These are phyloP conservation scores for Xylariales sp. DNA, from an alignment of 2,329 filamentous ascomycete species.

Conservation along the genomic window DNA sequence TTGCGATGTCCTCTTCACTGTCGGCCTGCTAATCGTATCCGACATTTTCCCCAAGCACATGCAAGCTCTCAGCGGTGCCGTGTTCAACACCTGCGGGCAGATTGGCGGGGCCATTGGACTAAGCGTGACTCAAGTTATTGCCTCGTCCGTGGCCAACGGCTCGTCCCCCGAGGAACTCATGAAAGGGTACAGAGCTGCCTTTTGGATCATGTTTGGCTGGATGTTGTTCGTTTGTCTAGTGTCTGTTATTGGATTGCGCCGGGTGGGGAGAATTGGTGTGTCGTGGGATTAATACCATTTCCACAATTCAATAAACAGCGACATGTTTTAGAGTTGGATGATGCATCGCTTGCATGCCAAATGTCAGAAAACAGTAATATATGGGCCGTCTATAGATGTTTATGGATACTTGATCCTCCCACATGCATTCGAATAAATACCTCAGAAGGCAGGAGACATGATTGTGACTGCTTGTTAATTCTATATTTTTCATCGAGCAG, in stretches of 20 bases:
- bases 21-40: slow-evolving; percentile 1
- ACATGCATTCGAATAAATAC: too few relatives aligned
- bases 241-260: not conserved
- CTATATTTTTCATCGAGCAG: too few relatives aligned
- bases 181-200: slow-evolving; percentile 7
- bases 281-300: too few relatives aligned
- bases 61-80: slow-evolving; percentile 8
- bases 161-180: slow-evolving; percentile 6
- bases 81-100: slow-evolving; percentile 10
- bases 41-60: slow-evolving; percentile 7
- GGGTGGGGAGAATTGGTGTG: too few relatives aligned
- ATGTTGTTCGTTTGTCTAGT: slow-evolving; percentile 1
- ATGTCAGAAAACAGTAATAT: too few relatives aligned
- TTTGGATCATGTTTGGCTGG: slow-evolving; percentile 7
- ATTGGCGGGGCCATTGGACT: slow-evolving; percentile 8
- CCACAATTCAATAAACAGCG: too few relatives aligned
- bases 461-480: too few relatives aligned
- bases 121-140: slow-evolving; percentile 6
- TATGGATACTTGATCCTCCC: too few relatives aligned
- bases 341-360: too few relatives aligned
- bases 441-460: too few relatives aligned
- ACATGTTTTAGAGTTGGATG: too few relatives aligned
- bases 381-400: too few relatives aligned
- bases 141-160: slow-evolving; percentile 5
- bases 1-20: slow-evolving; percentile 1